A percentile compares a stretch with the other conserved stretches of the same genome.
Conservation (phyloP, 306 rosid species). For the Pachyrhizus erosus region DNA sequence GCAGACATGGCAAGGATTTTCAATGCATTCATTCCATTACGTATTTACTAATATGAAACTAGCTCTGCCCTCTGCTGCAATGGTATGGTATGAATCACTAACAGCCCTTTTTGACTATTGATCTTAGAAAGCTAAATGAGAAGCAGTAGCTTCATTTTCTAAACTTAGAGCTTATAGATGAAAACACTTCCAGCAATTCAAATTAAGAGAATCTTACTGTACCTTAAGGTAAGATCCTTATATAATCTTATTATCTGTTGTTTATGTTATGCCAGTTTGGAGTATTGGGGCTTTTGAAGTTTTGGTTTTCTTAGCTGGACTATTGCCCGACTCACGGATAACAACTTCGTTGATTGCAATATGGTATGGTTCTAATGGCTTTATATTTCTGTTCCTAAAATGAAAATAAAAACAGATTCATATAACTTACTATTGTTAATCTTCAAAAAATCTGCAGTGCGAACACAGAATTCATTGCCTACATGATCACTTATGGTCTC, state of each 20-base stretch:
- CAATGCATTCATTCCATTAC: slow-evolving; percentile 52
- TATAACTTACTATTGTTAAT: not conserved
- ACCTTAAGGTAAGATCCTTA: not conserved
- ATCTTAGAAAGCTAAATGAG: slow-evolving; percentile 6
- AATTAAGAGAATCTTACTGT: not conserved
- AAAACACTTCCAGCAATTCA: not conserved
- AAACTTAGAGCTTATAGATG: not conserved
- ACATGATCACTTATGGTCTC: slow-evolving; percentile 77
- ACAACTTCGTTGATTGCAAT: slow-evolving; percentile 84
- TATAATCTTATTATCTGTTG: not conserved
- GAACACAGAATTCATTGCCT: slow-evolving; percentile 73
- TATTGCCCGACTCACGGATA: slow-evolving; percentile 66
- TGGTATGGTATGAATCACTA: slow-evolving; percentile 71
- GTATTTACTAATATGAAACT: slow-evolving; percentile 62
- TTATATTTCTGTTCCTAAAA: not conserved
- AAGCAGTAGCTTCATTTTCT: not conserved
- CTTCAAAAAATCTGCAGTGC: slow-evolving; percentile 51
- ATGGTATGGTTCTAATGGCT: slow-evolving; percentile 58
- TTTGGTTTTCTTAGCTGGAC: slow-evolving; percentile 81
- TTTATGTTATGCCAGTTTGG: slow-evolving; percentile 67
- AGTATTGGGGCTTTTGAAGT: slow-evolving; percentile 93
- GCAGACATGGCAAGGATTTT: slow-evolving; percentile 80
- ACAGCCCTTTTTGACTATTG: not conserved
- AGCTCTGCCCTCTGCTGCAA: slow-evolving; percentile 76
- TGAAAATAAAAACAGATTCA: not conserved